These are phyloP conservation scores for Sphaerulina musiva DNA, from an alignment of 2,329 filamentous ascomycete genomes.

Conservation along the genomic window DNA sequence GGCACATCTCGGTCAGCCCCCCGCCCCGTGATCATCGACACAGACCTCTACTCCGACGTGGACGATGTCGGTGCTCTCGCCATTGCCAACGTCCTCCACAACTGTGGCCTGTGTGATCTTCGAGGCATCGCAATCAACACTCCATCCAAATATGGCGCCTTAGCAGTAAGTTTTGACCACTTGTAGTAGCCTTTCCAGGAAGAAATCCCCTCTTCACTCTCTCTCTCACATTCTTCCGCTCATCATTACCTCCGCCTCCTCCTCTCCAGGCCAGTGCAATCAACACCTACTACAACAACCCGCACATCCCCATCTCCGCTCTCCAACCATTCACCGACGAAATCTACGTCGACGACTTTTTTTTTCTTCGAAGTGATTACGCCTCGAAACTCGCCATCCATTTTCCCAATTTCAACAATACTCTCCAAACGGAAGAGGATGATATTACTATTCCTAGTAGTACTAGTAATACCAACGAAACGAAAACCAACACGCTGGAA, in stretches of 20 bases:
- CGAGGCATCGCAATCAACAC: conserved; percentile 21
- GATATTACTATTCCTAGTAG: too few species aligned
- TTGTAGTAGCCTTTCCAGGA: too few species aligned
- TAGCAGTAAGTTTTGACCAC: neutral
- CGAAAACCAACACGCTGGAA: neutral
- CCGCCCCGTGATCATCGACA: conserved; percentile 36
- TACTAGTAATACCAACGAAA: neutral
- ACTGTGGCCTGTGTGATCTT: conserved; percentile 19
- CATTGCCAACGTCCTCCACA: conserved; percentile 21
- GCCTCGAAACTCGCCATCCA: neutral
- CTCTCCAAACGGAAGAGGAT: too few species aligned
- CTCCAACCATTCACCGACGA: neutral
- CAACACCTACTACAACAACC: neutral
- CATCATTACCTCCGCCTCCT: neutral
- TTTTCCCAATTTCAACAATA: neutral
- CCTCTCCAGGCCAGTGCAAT: neutral
- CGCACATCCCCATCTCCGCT: neutral
- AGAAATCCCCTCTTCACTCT: neutral
- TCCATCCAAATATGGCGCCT: conserved; percentile 16
- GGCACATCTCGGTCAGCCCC: neutral
- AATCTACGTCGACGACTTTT: neutral
- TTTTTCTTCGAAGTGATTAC: neutral
- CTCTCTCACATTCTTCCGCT: neutral
- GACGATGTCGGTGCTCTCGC: conserved; percentile 23
- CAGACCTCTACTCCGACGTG: conserved; percentile 20